Base-by-base conservation (phyloP, 1,284 basidiomycete genomes). In the Mrakiaceae sp. region DNA sequence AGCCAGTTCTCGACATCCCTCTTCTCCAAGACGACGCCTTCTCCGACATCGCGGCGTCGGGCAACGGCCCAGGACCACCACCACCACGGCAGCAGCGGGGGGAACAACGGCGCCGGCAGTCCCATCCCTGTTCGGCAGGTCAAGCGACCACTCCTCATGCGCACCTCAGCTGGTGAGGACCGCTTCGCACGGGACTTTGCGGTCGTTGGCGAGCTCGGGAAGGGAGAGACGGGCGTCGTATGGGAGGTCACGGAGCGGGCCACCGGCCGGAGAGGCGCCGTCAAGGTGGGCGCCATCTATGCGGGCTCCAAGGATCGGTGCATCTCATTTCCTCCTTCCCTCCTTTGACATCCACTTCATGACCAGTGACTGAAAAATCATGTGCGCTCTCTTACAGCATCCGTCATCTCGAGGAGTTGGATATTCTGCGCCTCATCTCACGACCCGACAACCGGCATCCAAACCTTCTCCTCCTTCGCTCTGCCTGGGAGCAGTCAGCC, bases 331-430 rank as follows among this genome's bases (percentile, higher is more conserved):
- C 27, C 27, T 27, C 42, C 40, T 50, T 48, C n/a, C 46, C 16
- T 59, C 43, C n/a, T 9, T 44, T 16, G 27, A 40, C 27, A 8
- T 14, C 4, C 46, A 16, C 43, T 50, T 27, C 43, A 12, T 4
- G 8, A 6, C 3, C 9, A 11, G 3, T 2, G 5, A 10, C 48
- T 52, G 39, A 12, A 6, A 11, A 52, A 3, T 16, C 16, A 3
- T 55, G 12, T 55, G 5, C 39, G 14, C 42, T 55, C 11, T 3
- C 9, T 5, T 16, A 8, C 14, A 64, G 63, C 2, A 46, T 60
- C 10, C 57, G 63, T 12, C 63, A 60, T n/a, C 58, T 62, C 9
- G 64, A 66, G 52, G 64, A 66, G 46, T 11, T 66, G 11, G 59
- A 61, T 7, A 62, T 61, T n/a, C 64, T 66, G 3, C 56, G 43